Base-by-base conservation (phyloP, 2,329 filamentous ascomycete species). In the Canariomyces notabilis region DNA sequence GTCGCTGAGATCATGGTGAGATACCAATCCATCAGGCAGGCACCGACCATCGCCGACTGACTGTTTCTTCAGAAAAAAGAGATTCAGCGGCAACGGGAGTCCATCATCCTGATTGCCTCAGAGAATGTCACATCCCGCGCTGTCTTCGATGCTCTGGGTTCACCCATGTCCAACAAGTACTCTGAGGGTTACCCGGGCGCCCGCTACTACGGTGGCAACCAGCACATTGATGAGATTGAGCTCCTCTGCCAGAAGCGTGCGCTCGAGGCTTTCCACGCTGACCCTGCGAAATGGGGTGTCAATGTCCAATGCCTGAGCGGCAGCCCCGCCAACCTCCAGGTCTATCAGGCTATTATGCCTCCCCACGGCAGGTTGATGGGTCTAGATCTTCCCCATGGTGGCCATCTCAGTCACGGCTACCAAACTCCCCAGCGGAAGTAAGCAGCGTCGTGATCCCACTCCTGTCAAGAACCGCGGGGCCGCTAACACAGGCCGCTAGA, bases 111-210 rank as follows among this genome's bases (percentile, higher is more conserved):
- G 67, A 98, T 98, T 63, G 91, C 93, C 64, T 97, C 93, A 47
- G 93, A 98, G 77, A 98, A 98, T 78, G 90, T 98, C 73, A 98
- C 93, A 49, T 98, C 93, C 54, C 89, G 90, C 61, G 90, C 93
- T 62, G 93, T 98, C 64, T 95, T 95, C 75, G 90, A 98, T 74
- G 93, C 93, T 51, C 83, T 98, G 57, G 93, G 93, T 63, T 90
- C 84, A 49, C 85, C 87, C 68, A 94, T 93, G 87, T 89, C 87
- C 71, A 95, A 98, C 82, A 98, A 98, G 77, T 98, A 98, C 81
- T 96, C 89, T 15, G 93, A 98, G 78, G 93, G 93, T 57, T 95
- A 95, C 71, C 93, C 93, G 58, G 93, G 93, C 67, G 93, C 93
- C 61, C 85, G 93, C 71, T 98, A 98, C 81, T 98, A 98, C 65